Conservation (phyloP, 768 basidiomycete genomes). For the Gymnopilus junonius region DNA sequence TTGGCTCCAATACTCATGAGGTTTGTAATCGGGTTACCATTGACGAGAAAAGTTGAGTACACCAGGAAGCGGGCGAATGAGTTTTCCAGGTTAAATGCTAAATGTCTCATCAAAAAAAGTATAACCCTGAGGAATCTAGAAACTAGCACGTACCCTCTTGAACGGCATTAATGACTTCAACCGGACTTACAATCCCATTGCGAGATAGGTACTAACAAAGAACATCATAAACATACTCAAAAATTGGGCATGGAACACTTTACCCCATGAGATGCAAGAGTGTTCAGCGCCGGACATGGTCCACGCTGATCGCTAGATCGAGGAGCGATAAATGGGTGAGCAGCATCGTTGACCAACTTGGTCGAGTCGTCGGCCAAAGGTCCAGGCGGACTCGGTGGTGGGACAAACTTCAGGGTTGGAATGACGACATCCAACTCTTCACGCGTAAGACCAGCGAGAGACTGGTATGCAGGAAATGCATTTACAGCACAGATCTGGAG, state of each 20-base stretch:
- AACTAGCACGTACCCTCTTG: slow-evolving; percentile 14
- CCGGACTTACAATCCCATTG: slow-evolving; percentile 16
- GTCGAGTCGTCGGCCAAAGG: slow-evolving; percentile 21
- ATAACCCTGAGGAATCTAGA: too few relatives aligned
- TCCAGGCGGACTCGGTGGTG: slow-evolving; percentile 15
- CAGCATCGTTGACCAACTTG: slow-evolving; percentile 25
- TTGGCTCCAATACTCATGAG: slow-evolving; percentile 27
- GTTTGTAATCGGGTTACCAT: slow-evolving; percentile 27
- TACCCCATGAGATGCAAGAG: slow-evolving; percentile 1
- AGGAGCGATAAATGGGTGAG: slow-evolving; percentile 22
- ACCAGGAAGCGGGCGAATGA: slow-evolving; percentile 1
- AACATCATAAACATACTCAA: too few relatives aligned
- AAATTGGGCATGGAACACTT: not conserved
- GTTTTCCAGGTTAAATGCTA: not conserved
- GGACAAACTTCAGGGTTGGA: slow-evolving; percentile 2
- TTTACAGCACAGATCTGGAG: not conserved
- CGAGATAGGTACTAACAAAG: slow-evolving; percentile 15
- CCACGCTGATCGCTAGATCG: slow-evolving; percentile 21
- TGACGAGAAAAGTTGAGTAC: slow-evolving; percentile 20
- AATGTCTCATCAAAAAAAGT: too few relatives aligned
- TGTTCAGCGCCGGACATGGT: slow-evolving; percentile 27
- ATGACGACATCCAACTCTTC: too few relatives aligned
- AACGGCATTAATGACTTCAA: slow-evolving; percentile 18
- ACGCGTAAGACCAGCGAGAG: slow-evolving; percentile 7
- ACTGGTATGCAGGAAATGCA: slow-evolving; percentile 2